Evolutionary conservation across 495 filamentous ascomycete species (phyloP).

Genomic region (Penicillium canariense): DNA sequence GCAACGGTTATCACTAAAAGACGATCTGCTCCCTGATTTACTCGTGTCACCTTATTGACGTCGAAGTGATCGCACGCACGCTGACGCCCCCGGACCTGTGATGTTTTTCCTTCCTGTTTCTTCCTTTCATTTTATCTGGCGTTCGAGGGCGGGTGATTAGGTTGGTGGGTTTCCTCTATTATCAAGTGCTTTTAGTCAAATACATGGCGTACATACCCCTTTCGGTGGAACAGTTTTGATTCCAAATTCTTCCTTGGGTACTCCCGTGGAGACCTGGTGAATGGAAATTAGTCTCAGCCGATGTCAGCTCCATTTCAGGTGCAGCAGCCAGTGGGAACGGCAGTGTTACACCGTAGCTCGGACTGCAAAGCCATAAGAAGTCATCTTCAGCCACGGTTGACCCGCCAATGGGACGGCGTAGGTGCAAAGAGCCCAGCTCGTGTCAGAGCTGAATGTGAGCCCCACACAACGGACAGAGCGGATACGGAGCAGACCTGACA

Average conservation of each 20-base stretch:
- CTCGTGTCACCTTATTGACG: conserved; percentile 25
- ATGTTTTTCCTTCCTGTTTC: conserved; percentile 10
- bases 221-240: conserved; percentile 7
- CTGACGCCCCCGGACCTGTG: conserved; percentile 10
- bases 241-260: background rate
- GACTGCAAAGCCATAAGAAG: background rate
- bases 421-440: background rate
- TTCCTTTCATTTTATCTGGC: conserved; percentile 36
- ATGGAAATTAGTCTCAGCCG: conserved; percentile 2
- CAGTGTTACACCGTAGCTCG: conserved; percentile 4
- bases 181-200: conserved; percentile 31
- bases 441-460: conserved; percentile 22
- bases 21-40: conserved; percentile 6
- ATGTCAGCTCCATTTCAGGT: conserved; percentile 13
- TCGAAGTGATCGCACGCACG: conserved; percentile 8
- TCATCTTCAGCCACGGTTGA: background rate
- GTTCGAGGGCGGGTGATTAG: conserved; percentile 40
- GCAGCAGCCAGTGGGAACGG: background rate
- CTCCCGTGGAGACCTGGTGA: background rate
- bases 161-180: conserved; percentile 33
- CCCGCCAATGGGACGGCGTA: background rate
- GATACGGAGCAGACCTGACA: background rate
- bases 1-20: conserved; percentile 43
- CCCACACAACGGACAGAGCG: conserved; percentile 9
- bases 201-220: conserved; percentile 38